These are phyloP conservation scores for Rhodotorula sp. DNA, from an alignment of 1,284 basidiomycete species.

Conservation along the genomic window DNA sequence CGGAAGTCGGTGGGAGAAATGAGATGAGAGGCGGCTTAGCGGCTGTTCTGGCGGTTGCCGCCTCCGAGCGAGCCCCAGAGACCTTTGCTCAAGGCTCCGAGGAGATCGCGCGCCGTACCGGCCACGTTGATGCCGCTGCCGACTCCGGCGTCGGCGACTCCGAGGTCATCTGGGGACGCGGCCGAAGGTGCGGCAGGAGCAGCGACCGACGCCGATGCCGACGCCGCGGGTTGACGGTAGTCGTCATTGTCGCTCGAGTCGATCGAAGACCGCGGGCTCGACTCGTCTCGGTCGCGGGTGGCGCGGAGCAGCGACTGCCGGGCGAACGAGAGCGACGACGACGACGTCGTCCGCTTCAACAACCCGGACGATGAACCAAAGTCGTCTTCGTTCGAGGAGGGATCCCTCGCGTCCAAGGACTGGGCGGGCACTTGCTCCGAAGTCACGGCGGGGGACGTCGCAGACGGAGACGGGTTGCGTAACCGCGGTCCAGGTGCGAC, in stretches of 20 bases:
- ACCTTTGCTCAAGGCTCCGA: conserved; percentile 40
- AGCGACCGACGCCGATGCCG: no score
- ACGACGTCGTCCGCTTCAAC: conserved; percentile 10
- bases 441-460: conserved; percentile 5
- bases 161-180: conserved; percentile 15
- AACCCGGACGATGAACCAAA: background rate
- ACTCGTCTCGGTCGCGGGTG: conserved; percentile 11
- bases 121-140: conserved; percentile 40
- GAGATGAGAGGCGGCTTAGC: background rate
- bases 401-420: conserved; percentile 1
- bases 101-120: conserved; percentile 40
- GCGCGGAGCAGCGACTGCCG: conserved; percentile 32
- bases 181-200: background rate
- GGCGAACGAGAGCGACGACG: conserved; percentile 22
- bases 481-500: conserved; percentile 18
- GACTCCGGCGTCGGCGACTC: conserved; percentile 25
- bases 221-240: background rate
- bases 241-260: conserved; percentile 8
- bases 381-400: conserved; percentile 1
- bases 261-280: conserved; percentile 8
- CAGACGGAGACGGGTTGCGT: conserved; percentile 33
- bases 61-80: conserved; percentile 30
- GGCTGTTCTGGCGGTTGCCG: conserved; percentile 6
- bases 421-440: background rate
- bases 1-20: background rate